These are phyloP conservation scores for Colletotrichum costaricense DNA, from an alignment of 2,329 filamentous ascomycete species.

Conservation along the genomic window DNA sequence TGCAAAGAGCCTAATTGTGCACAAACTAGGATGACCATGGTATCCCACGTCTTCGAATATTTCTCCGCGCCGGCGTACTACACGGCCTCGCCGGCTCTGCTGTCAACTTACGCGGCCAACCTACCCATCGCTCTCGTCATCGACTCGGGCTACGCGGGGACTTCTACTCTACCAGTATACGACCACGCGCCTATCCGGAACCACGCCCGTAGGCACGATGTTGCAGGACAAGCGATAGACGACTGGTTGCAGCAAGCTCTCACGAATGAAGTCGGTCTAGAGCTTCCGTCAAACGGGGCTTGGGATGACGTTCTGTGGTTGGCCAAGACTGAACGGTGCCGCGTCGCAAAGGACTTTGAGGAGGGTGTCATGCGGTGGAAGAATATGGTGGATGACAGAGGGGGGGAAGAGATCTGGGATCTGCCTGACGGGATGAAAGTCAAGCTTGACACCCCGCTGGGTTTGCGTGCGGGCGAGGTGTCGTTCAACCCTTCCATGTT, in stretches of 20 bases:
- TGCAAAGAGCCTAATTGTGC: too few relatives aligned
- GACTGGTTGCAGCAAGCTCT: constrained; percentile 6
- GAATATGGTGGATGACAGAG: neutral
- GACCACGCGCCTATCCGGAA: neutral
- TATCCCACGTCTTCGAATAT: constrained; percentile 2
- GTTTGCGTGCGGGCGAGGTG: neutral
- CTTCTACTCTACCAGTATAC: neutral
- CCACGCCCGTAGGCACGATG: neutral
- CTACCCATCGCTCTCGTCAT: constrained; percentile 15
- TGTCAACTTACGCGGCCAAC: constrained; percentile 16
- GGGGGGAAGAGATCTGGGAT: neutral
- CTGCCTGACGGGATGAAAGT: constrained; percentile 2
- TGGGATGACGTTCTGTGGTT: neutral
- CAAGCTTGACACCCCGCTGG: constrained; percentile 2
- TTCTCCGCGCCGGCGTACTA: constrained; percentile 8
- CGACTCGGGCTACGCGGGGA: constrained; percentile 8
- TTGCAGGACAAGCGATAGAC: constrained; percentile 9
- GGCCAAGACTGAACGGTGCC: neutral
- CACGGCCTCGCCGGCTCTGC: neutral
- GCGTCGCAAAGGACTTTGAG: constrained; percentile 4
- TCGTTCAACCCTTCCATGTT: neutral
- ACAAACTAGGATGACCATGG: neutral
- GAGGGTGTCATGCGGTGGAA: neutral
- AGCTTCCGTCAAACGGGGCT: neutral
- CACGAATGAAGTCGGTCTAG: neutral